Evolutionary conservation across 495 filamentous ascomycete species (phyloP).

Genomic region (Collariella sp.): DNA sequence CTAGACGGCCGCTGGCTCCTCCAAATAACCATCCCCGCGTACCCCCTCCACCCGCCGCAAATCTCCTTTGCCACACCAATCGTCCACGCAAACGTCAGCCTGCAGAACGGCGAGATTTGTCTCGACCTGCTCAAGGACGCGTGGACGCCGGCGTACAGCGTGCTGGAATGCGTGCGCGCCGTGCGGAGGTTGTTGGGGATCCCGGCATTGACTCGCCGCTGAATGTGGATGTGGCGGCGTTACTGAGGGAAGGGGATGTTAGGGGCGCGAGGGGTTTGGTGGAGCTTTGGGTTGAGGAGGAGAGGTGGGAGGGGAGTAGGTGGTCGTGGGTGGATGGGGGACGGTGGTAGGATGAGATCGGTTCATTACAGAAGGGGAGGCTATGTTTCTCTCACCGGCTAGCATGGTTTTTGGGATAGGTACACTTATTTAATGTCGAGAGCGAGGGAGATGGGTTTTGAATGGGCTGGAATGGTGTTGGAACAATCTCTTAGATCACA

Average conservation of each 20-base stretch:
- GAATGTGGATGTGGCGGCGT: constrained; percentile 77
- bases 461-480: background rate
- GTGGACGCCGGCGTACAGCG: constrained; percentile 80
- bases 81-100: constrained; percentile 78
- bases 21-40: constrained; percentile 63
- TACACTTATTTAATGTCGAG: background rate
- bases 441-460: too few species aligned
- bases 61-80: constrained; percentile 73
- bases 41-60: constrained; percentile 67
- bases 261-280: constrained; percentile 74
- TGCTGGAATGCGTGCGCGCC: constrained; percentile 65
- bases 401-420: background rate
- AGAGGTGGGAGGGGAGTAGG: constrained; percentile 36
- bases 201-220: constrained; percentile 73
- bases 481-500: background rate
- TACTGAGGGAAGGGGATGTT: constrained; percentile 66
- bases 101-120: constrained; percentile 84
- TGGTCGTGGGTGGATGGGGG: background rate
- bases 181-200: constrained; percentile 69
- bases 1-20: constrained; percentile 82
- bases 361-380: background rate
- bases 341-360: background rate
- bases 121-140: constrained; percentile 73
- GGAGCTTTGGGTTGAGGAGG: constrained; percentile 61
- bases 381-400: background rate